Evolutionary conservation across 1,284 basidiomycete genomes (phyloP).

Genomic region (Microbotryomycetes sp.): DNA sequence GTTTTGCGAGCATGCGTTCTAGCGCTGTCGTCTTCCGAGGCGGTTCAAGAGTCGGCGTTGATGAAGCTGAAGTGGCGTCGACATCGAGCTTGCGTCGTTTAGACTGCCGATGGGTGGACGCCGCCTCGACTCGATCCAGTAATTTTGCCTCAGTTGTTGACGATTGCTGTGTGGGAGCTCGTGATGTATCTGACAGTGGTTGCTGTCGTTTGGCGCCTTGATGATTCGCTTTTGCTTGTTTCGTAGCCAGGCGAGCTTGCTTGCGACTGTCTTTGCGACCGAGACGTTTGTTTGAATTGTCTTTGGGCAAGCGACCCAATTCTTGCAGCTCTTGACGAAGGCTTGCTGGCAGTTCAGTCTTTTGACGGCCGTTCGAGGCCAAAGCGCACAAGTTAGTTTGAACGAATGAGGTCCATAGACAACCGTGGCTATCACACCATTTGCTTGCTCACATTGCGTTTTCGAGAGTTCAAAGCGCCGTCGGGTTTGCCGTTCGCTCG

Average conservation of each 20-base stretch:
- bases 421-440: too few species aligned
- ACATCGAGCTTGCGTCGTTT: slow-evolving; percentile 14
- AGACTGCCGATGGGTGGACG: slow-evolving; percentile 6
- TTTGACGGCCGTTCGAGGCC: background rate
- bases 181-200: background rate
- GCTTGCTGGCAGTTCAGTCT: slow-evolving; percentile 21
- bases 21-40: slow-evolving; percentile 23
- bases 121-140: too few species aligned
- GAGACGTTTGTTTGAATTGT: background rate
- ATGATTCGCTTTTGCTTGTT: slow-evolving; percentile 56
- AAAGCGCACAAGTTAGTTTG: too few species aligned
- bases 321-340: slow-evolving; percentile 28
- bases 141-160: too few species aligned
- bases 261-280: slow-evolving; percentile 59
- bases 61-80: background rate
- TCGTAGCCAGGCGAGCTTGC: slow-evolving; percentile 53
- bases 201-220: slow-evolving; percentile 47
- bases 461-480: too few species aligned
- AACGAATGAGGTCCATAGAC: too few species aligned
- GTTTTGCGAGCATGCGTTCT: slow-evolving; percentile 29
- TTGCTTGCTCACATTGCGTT: too few species aligned
- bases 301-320: slow-evolving; percentile 18
- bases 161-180: background rate
- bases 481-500: too few species aligned
- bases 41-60: too few species aligned